Percentiles rank a stretch among this genome's conserved stretches.
Conservation (phyloP, 2,329 filamentous ascomycete genomes). For the Amauroascus niger region DNA sequence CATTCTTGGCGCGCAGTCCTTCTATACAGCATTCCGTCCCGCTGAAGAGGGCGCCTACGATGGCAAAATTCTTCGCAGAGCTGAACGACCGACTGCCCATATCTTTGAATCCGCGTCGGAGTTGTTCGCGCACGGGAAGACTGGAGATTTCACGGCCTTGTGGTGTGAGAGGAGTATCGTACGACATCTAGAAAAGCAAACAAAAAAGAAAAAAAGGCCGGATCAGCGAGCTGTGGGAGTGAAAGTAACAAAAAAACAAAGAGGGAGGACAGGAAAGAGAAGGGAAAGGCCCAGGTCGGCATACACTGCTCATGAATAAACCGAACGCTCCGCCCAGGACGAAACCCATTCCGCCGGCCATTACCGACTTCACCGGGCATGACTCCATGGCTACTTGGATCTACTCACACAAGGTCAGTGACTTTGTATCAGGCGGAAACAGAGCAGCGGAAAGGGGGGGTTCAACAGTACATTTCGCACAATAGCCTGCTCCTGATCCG, state of each 20-base stretch:
- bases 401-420: constrained; percentile 35
- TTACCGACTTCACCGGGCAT: constrained; percentile 75
- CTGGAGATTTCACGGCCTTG: constrained; percentile 47
- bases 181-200: constrained; percentile 97
- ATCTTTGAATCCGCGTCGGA: constrained; percentile 79
- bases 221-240: constrained; percentile 2
- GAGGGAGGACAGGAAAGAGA: neutral
- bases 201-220: too few relatives aligned
- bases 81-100: constrained; percentile 79
- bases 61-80: constrained; percentile 88
- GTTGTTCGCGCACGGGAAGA: constrained; percentile 73
- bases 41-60: constrained; percentile 80
- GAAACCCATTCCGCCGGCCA: constrained; percentile 89
- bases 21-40: constrained; percentile 96
- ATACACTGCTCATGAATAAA: constrained; percentile 93
- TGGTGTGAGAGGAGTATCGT: constrained; percentile 76
- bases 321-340: constrained; percentile 89
- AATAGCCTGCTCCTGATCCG: constrained; percentile 40
- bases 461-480: constrained; percentile 36
- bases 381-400: constrained; percentile 84
- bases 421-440: neutral
- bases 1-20: constrained; percentile 81
- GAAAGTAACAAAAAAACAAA: too few relatives aligned
- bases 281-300: too few relatives aligned
- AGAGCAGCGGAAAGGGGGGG: neutral